Percentiles rank a stretch among this genome's conserved stretches.
phyloP scores from a whole-genome alignment of 352 stramenopile genomes.

The Phytophthora pinifolia region DNA sequence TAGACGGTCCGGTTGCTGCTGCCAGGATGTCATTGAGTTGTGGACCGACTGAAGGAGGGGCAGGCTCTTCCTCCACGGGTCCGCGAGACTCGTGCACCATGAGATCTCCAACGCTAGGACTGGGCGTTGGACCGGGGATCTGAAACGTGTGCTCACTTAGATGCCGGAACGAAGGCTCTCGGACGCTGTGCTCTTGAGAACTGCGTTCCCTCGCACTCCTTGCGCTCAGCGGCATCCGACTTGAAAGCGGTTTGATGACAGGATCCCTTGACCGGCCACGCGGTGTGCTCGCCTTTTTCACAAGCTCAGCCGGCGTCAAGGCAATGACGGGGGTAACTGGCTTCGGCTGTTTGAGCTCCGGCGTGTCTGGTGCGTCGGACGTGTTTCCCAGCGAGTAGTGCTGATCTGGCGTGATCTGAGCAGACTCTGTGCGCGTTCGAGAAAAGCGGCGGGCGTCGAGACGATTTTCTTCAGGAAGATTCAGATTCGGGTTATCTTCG shows the following conservation, averaged over 20 bases:
- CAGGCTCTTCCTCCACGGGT: not conserved
- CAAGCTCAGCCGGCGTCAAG: constrained; percentile 47
- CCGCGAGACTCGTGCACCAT: not conserved
- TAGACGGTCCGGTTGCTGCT: no score
- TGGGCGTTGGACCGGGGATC: constrained; percentile 12
- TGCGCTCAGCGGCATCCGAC: constrained; percentile 22
- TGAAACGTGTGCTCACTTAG: constrained; percentile 5
- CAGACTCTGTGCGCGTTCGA: not conserved
- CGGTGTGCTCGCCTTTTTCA: constrained; percentile 50
- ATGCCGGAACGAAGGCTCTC: constrained; percentile 7
- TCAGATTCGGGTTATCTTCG: constrained; percentile 7
- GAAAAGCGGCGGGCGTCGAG: constrained; percentile 22
- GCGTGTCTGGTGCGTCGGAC: constrained; percentile 3
- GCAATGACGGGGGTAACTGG: constrained; percentile 39
- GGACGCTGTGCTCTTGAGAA: constrained; percentile 8
- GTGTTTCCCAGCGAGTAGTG: constrained; percentile 28
- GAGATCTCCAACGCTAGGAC: constrained; percentile 14
- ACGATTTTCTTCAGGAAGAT: constrained; percentile 10
- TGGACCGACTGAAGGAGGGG: not conserved
- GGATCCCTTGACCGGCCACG: constrained; percentile 21
- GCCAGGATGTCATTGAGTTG: constrained; percentile 6
- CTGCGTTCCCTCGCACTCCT: constrained; percentile 15
- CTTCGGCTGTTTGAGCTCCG: constrained; percentile 11
- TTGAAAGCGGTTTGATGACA: constrained; percentile 35
- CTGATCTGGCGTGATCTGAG: constrained; percentile 16